Conservation (phyloP, 2,329 filamentous ascomycete genomes). For the Xylaria sp. region DNA sequence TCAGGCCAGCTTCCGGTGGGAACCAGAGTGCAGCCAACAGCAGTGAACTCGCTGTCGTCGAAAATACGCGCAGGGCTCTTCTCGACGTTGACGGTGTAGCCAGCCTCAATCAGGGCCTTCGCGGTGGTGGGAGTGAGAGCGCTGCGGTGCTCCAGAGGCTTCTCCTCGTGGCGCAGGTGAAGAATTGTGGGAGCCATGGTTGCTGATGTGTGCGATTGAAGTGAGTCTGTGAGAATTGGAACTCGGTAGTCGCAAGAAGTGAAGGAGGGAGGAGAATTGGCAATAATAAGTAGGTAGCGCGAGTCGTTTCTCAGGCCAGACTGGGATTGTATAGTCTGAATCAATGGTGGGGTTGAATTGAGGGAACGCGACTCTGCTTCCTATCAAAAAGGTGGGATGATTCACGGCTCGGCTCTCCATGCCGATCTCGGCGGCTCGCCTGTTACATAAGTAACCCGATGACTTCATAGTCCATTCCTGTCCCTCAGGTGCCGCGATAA, state of each 20-base stretch:
- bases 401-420: neutral
- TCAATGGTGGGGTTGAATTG: neutral
- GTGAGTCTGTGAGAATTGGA: neutral
- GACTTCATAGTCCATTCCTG: neutral
- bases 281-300: neutral
- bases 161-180: constrained; percentile 55
- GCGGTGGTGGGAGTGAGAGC: constrained; percentile 37
- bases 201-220: neutral
- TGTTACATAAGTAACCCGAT: neutral
- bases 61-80: constrained; percentile 62
- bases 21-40: constrained; percentile 60
- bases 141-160: constrained; percentile 53
- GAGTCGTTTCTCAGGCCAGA: neutral
- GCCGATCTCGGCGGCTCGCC: neutral
- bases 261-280: neutral
- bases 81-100: constrained; percentile 65
- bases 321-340: neutral
- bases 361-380: neutral
- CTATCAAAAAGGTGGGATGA: neutral
- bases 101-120: constrained; percentile 61
- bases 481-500: neutral
- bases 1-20: constrained; percentile 62
- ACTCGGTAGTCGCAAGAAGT: neutral
- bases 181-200: constrained; percentile 36
- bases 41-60: constrained; percentile 55